These are phyloP conservation scores for Kwoniella mangroviensis DNA, from an alignment of 768 basidiomycete species.

Conservation along the genomic window DNA sequence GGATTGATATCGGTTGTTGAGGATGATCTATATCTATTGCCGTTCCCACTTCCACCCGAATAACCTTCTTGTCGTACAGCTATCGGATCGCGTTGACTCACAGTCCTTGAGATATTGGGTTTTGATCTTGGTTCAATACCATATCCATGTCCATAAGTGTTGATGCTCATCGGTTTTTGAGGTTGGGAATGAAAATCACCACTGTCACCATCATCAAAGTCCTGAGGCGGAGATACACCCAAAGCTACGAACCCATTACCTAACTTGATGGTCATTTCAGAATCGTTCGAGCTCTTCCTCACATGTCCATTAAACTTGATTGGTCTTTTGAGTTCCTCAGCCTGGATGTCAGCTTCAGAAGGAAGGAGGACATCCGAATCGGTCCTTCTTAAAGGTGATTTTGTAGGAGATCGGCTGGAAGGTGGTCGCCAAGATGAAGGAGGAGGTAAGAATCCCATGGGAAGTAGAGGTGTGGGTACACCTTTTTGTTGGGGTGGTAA, in stretches of 20 bases:
- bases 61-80: not conserved
- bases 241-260: slow-evolving; percentile 11
- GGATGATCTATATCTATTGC: not conserved
- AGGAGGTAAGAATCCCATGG: slow-evolving; percentile 5
- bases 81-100: not conserved
- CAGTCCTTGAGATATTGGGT: not conserved
- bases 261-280: slow-evolving; percentile 13
- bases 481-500: slow-evolving; percentile 4
- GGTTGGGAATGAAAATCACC: not conserved
- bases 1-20: not conserved
- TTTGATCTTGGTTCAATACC: not conserved
- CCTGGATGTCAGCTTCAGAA: not conserved
- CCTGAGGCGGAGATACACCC: not conserved
- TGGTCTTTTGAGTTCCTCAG: not conserved
- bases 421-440: not conserved
- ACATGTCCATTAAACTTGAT: not conserved
- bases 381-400: slow-evolving; percentile 3
- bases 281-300: slow-evolving; percentile 16
- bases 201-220: not conserved
- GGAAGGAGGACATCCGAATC: slow-evolving; percentile 11
- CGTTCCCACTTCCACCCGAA: not conserved
- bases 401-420: not conserved
- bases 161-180: not conserved
- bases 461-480: slow-evolving; percentile 3
- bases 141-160: not conserved